phyloP scores from a whole-genome alignment of 2,329 filamentous ascomycete species.

The Fusarium abutilonis region DNA sequence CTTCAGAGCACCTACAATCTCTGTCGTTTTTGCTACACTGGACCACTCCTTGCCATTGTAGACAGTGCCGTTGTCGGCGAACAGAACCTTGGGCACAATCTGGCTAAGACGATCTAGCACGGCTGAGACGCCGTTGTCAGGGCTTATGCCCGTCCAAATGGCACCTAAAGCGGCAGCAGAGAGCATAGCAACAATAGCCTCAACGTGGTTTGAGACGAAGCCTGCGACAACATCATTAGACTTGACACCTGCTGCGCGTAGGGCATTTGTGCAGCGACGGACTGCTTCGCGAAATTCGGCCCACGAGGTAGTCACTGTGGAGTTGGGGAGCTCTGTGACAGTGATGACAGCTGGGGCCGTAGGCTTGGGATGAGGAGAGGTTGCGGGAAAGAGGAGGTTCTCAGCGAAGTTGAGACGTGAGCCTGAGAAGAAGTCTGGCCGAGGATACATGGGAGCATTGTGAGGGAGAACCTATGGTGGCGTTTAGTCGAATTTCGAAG shows the following conservation, averaged over 20 bases:
- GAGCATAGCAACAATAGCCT: conserved; percentile 88
- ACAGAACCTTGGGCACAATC: conserved; percentile 83
- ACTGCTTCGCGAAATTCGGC: conserved; percentile 81
- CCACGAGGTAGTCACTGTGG: conserved; percentile 73
- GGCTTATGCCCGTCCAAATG: conserved; percentile 92
- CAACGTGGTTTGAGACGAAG: conserved; percentile 89
- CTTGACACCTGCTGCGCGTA: conserved; percentile 72
- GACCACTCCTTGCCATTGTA: conserved; percentile 93
- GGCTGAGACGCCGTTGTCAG: conserved; percentile 90
- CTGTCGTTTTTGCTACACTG: conserved; percentile 79
- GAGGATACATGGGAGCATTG: conserved; percentile 80
- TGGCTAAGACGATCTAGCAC: conserved; percentile 88
- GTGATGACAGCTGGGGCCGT: conserved; percentile 78
- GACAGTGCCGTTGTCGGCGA: conserved; percentile 85
- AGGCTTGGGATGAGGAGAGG: conserved; percentile 56
- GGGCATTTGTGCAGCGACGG: conserved; percentile 73
- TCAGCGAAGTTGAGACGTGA: conserved; percentile 91
- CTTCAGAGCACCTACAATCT: conserved; percentile 74
- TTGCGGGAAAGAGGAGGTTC: conserved; percentile 84
- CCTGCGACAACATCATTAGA: conserved; percentile 69
- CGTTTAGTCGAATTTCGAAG: conserved; percentile 17
- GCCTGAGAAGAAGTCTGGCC: conserved; percentile 84
- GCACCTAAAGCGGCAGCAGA: conserved; percentile 84
- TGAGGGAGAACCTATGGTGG: conserved; percentile 70
- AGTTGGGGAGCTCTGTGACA: conserved; percentile 76